These are phyloP conservation scores for Phytomonas serpens DNA, from an alignment of 208 protist species.

Conservation along the genomic window DNA sequence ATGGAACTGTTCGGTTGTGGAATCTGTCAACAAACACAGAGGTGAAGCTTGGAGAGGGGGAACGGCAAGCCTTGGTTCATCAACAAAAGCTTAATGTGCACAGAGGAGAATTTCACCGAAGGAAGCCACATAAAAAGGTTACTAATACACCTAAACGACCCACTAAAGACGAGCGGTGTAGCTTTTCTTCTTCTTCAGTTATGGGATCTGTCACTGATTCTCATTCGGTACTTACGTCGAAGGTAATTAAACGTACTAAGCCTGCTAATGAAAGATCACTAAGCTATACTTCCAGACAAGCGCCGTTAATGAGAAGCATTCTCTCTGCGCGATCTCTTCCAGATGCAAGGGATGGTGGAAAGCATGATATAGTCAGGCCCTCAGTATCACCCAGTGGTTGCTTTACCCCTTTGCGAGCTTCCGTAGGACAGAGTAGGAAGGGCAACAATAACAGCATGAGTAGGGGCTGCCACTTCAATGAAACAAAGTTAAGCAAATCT, in stretches of 20 bases:
- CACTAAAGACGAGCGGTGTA: not conserved
- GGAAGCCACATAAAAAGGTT: not conserved
- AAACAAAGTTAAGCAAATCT: not conserved
- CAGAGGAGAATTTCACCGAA: not conserved
- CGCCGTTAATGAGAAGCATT: not conserved
- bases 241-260: not conserved
- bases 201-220: not conserved
- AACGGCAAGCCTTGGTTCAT: conserved; percentile 14
- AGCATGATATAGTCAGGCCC: not conserved
- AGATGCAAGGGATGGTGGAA: not conserved
- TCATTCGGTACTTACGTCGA: not conserved
- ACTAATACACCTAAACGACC: not conserved
- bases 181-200: not conserved
- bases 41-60: conserved; percentile 26
- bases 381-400: not conserved
- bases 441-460: not conserved
- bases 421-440: not conserved
- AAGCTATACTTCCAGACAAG: not conserved
- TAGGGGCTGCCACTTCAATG: not conserved
- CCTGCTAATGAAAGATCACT: not conserved
- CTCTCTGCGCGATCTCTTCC: not conserved
- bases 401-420: not conserved
- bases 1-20: conserved; percentile 64
- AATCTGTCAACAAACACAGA: conserved; percentile 29
- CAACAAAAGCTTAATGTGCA: not conserved